phyloP scores from a whole-genome alignment of 2,329 filamentous ascomycete species.

The Pyricularia pennisetigena region DNA sequence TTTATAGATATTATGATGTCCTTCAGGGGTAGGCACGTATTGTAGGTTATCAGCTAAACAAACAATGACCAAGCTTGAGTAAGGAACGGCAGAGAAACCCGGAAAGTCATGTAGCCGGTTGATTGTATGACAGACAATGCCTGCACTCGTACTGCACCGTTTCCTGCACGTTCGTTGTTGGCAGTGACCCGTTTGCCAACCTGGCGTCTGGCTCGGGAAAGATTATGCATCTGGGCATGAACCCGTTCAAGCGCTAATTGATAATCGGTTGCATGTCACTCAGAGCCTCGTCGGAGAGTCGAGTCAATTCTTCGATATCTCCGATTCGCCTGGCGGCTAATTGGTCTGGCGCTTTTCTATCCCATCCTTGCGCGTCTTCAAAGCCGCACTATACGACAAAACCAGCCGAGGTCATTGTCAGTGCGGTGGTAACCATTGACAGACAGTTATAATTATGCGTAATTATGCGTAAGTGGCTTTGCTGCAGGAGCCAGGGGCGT shows the following conservation, averaged over 20 bases:
- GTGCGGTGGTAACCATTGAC: too few species aligned
- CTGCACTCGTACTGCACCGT: background rate
- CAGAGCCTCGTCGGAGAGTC: background rate
- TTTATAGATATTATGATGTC: background rate
- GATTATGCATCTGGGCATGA: background rate
- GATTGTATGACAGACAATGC: background rate
- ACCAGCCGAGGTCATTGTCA: background rate
- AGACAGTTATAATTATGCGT: too few species aligned
- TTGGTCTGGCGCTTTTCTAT: background rate
- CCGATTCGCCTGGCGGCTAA: background rate
- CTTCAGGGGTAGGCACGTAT: background rate
- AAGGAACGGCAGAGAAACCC: background rate
- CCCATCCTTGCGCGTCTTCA: background rate
- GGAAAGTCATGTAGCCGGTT: background rate
- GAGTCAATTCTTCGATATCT: background rate
- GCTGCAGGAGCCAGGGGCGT: background rate
- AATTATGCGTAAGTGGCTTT: background rate
- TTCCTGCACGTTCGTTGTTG: background rate
- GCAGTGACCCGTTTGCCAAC: background rate
- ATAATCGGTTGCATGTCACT: background rate
- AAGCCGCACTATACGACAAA: background rate
- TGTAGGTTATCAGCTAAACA: background rate
- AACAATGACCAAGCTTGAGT: background rate
- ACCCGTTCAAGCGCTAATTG: background rate
- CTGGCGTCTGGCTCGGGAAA: background rate